Evolutionary conservation across 192 early-diverging fungal genomes (phyloP).

Genomic region (Podochytrium sp.): DNA sequence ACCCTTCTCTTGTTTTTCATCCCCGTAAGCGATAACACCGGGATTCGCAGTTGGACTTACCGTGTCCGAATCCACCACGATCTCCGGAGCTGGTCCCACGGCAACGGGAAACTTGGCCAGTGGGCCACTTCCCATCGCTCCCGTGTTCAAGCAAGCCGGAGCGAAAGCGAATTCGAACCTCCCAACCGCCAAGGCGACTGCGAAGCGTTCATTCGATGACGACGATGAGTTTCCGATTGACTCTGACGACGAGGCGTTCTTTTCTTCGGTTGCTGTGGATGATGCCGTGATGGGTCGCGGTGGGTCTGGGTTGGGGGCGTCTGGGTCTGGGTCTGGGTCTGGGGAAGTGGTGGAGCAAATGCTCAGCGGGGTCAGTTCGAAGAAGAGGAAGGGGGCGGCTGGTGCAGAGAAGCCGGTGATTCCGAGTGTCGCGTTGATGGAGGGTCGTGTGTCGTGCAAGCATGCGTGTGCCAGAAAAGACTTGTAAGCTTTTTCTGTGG

Average conservation of each 20-base stretch:
- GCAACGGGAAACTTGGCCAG: no score
- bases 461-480: constrained; percentile 43
- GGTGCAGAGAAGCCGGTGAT: not conserved
- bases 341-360: not conserved
- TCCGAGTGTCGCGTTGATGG: not conserved
- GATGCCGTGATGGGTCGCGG: constrained; percentile 12
- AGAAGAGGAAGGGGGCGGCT: not conserved
- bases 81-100: no score
- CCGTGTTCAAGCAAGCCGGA: not conserved
- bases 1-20: no score
- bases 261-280: not conserved
- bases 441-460: constrained; percentile 39
- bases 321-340: not conserved
- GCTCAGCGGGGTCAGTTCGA: not conserved
- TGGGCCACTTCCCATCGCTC: not conserved
- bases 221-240: not conserved
- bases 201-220: no score
- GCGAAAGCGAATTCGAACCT: not conserved
- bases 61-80: not conserved
- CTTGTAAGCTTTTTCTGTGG: not conserved
- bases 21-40: no score
- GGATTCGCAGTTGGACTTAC: not conserved
- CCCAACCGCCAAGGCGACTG: no score
- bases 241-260: not conserved
- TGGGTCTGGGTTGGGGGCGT: not conserved